A percentile compares a stretch with the other conserved stretches of the same genome.
These are phyloP conservation scores for Phaeomoniella chlamydospora DNA, from an alignment of 2,329 filamentous ascomycete species.

Conservation along the genomic window DNA sequence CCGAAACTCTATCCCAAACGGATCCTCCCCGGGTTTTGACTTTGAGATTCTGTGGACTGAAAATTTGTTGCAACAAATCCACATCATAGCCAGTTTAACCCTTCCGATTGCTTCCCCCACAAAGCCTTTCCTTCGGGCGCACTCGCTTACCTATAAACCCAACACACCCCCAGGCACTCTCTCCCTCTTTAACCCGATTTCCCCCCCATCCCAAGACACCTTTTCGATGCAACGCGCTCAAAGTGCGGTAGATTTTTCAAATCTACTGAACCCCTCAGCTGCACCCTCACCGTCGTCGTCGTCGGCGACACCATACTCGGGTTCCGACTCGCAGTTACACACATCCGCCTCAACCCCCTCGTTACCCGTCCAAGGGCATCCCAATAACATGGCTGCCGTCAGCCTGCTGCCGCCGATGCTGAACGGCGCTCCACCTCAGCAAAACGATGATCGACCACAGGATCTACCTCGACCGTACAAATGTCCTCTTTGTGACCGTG, in stretches of 20 bases:
- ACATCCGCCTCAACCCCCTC: constrained; percentile 15
- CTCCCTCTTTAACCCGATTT: too few relatives aligned
- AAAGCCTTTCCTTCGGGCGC: too few relatives aligned
- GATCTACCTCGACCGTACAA: constrained; percentile 96
- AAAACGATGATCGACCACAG: constrained; percentile 49
- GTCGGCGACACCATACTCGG: constrained; percentile 1
- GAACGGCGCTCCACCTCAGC: constrained; percentile 27
- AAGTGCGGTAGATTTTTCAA: constrained; percentile 61
- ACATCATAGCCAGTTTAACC: too few relatives aligned
- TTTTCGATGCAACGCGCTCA: constrained; percentile 64
- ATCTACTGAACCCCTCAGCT: constrained; percentile 53
- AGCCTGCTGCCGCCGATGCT: constrained; percentile 28
- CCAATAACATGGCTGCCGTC: constrained; percentile 26
- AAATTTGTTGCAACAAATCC: too few relatives aligned
- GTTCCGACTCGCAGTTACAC: constrained; percentile 4
- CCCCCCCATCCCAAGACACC: too few relatives aligned
- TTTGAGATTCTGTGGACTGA: too few relatives aligned
- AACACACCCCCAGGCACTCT: too few relatives aligned
- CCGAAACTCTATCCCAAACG: too few relatives aligned
- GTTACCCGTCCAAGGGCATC: constrained; percentile 8
- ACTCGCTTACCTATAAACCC: too few relatives aligned
- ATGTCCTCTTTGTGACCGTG: constrained; percentile 95
- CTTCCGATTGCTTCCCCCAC: too few relatives aligned
- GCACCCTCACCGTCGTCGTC: constrained; percentile 7
- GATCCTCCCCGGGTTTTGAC: too few relatives aligned